These are phyloP conservation scores for Exidia glandulosa DNA, from an alignment of 768 basidiomycete species.

Conservation along the genomic window DNA sequence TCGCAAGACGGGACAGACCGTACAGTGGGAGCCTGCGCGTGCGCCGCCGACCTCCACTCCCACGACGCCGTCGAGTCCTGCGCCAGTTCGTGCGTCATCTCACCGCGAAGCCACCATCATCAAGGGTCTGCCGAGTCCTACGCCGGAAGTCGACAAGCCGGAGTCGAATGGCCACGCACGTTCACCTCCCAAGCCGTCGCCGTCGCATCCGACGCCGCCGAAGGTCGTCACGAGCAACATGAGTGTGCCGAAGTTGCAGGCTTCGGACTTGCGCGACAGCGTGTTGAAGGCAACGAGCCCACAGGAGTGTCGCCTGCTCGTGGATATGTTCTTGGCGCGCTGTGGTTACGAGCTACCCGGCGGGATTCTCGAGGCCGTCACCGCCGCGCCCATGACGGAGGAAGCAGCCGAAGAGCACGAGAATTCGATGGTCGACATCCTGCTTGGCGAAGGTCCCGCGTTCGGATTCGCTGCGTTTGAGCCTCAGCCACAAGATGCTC, in stretches of 20 bases:
- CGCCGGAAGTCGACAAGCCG: background rate
- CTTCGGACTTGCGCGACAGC: slow-evolving; percentile 56
- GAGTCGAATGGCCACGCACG: background rate
- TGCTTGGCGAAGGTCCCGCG: slow-evolving; percentile 6
- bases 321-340: slow-evolving; percentile 70
- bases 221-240: background rate
- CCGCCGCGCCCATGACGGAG: background rate
- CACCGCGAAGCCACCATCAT: slow-evolving; percentile 5
- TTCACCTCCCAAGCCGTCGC: background rate
- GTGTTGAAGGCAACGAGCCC: slow-evolving; percentile 58
- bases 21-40: slow-evolving; percentile 20
- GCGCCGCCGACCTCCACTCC: slow-evolving; percentile 10
- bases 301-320: slow-evolving; percentile 75
- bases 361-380: background rate
- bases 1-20: slow-evolving; percentile 15
- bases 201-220: no score
- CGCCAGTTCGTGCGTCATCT: background rate
- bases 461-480: background rate
- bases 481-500: no score
- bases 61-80: slow-evolving; percentile 1
- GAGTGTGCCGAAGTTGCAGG: background rate
- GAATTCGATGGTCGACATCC: slow-evolving; percentile 5
- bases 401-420: slow-evolving; percentile 2
- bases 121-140: background rate
- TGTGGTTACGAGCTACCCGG: slow-evolving; percentile 34